These are phyloP conservation scores for Rubus parviflorus DNA, from an alignment of 306 rosid genomes.

Conservation along the genomic window DNA sequence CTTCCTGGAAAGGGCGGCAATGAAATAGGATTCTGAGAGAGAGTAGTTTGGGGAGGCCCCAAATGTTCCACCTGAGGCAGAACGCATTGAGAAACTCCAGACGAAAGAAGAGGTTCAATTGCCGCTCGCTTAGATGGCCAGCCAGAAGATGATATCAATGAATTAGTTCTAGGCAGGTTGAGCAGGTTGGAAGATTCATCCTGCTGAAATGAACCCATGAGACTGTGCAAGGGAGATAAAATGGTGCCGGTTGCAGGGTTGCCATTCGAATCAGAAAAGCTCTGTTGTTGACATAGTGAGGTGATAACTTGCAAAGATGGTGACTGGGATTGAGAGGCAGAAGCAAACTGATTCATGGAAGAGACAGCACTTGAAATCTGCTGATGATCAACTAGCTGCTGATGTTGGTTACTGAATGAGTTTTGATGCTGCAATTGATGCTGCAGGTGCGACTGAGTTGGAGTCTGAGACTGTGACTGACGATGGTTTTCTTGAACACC, in stretches of 20 bases:
- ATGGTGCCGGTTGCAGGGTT: slow-evolving; percentile 50
- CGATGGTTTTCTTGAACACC: slow-evolving; percentile 57
- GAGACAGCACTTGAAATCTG: slow-evolving; percentile 59
- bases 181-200: slow-evolving; percentile 72
- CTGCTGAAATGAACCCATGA: slow-evolving; percentile 74
- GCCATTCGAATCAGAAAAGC: slow-evolving; percentile 75
- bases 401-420: slow-evolving; percentile 52
- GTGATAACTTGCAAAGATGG: slow-evolving; percentile 62
- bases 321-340: slow-evolving; percentile 64
- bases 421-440: slow-evolving; percentile 61
- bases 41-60: slow-evolving; percentile 52
- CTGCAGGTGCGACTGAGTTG: slow-evolving; percentile 52
- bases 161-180: slow-evolving; percentile 55
- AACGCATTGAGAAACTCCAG: slow-evolving; percentile 67
- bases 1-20: slow-evolving; percentile 98
- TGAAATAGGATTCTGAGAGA: slow-evolving; percentile 57
- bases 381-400: slow-evolving; percentile 57
- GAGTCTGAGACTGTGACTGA: slow-evolving; percentile 51
- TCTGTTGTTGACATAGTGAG: slow-evolving; percentile 73
- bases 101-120: slow-evolving; percentile 70
- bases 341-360: slow-evolving; percentile 68
- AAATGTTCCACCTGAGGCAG: slow-evolving; percentile 72
- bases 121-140: slow-evolving; percentile 92
- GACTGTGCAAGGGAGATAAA: slow-evolving; percentile 78
- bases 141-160: slow-evolving; percentile 56